Evolutionary conservation across 805 yeast species (phyloP).

Genomic region (Metschnikowia kunwiensis): DNA sequence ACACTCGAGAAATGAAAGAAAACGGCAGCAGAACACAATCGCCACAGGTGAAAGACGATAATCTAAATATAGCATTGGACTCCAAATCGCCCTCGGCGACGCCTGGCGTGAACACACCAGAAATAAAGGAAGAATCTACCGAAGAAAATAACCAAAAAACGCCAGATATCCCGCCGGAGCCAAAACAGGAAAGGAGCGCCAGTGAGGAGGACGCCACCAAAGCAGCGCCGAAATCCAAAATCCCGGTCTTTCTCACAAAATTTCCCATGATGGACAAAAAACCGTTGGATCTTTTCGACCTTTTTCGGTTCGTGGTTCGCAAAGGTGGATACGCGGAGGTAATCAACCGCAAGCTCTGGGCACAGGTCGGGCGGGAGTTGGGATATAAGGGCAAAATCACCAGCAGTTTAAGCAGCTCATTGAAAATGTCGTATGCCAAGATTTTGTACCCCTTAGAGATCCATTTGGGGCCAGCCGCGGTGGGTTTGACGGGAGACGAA

Average conservation of each 20-base stretch:
- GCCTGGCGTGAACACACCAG: background rate
- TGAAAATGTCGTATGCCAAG: constrained; percentile 57
- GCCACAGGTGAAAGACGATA: background rate
- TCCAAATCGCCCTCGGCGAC: background rate
- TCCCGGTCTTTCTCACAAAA: constrained; percentile 33
- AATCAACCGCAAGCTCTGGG: constrained; percentile 71
- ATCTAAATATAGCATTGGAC: background rate
- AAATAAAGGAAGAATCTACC: background rate
- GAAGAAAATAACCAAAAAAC: background rate
- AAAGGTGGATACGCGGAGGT: constrained; percentile 69
- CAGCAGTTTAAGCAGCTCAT: constrained; percentile 66
- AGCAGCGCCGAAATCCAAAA: constrained; percentile 3
- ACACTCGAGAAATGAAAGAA: constrained; percentile 15
- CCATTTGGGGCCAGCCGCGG: constrained; percentile 15
- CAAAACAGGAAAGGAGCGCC: background rate
- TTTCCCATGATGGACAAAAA: constrained; percentile 67
- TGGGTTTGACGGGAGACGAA: constrained; percentile 6
- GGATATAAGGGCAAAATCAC: constrained; percentile 72
- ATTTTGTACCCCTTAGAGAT: constrained; percentile 33
- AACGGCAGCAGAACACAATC: background rate
- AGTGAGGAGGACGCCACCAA: background rate
- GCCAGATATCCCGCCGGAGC: background rate
- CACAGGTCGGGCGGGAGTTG: constrained; percentile 75
- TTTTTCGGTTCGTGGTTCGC: constrained; percentile 54
- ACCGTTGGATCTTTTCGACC: constrained; percentile 59